These are phyloP conservation scores for Sporothrix inflata DNA, from an alignment of 2,329 filamentous ascomycete species.

Conservation along the genomic window DNA sequence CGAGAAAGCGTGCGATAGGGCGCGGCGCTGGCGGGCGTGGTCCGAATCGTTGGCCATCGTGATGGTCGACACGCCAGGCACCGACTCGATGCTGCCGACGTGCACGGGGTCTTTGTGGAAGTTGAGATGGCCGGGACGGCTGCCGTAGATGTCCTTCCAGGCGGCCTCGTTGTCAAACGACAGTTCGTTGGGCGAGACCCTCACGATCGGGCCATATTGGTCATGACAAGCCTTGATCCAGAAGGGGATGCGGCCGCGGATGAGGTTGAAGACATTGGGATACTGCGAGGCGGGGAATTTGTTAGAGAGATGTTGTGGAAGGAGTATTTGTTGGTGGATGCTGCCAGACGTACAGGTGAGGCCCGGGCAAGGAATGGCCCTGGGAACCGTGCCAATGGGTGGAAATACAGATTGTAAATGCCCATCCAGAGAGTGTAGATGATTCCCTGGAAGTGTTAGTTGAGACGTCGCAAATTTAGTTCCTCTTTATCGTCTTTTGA, in stretches of 20 bases:
- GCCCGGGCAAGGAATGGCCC: conserved; percentile 30
- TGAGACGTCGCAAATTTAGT: no score
- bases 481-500: no score
- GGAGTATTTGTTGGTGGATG: background rate
- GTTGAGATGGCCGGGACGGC: conserved; percentile 9
- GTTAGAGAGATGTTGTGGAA: no score
- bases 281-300: background rate
- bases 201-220: conserved; percentile 46
- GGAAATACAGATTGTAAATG: conserved; percentile 34
- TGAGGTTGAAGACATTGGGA: conserved; percentile 21
- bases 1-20: conserved; percentile 38
- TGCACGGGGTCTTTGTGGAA: conserved; percentile 21
- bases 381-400: conserved; percentile 31
- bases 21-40: conserved; percentile 35
- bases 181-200: conserved; percentile 46
- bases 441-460: background rate
- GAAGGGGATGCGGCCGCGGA: conserved; percentile 28
- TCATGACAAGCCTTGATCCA: conserved; percentile 38
- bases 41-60: conserved; percentile 28
- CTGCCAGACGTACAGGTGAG: background rate
- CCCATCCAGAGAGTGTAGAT: conserved; percentile 9
- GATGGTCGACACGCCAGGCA: conserved; percentile 13
- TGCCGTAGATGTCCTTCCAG: conserved; percentile 48
- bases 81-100: conserved; percentile 5
- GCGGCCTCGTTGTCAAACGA: conserved; percentile 42